phyloP scores from a whole-genome alignment of 2,329 filamentous ascomycete genomes.

The Diplocarpon rosae region DNA sequence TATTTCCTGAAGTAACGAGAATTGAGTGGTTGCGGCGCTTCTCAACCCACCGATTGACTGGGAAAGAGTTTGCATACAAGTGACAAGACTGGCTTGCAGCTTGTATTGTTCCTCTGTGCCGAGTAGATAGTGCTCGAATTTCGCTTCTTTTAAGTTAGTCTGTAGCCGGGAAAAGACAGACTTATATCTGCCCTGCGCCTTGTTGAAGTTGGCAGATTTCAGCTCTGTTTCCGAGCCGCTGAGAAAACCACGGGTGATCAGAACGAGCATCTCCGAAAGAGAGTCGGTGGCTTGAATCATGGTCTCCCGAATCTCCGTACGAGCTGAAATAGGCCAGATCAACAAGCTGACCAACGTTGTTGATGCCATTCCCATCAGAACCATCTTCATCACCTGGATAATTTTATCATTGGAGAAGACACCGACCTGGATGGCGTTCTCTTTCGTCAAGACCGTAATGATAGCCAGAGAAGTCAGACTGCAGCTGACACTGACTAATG shows the following conservation, averaged over 20 bases:
- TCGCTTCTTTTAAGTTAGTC: slow-evolving; percentile 72
- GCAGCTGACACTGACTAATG: slow-evolving; percentile 73
- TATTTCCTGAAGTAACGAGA: slow-evolving; percentile 65
- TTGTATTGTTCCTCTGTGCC: slow-evolving; percentile 71
- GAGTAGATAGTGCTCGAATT: slow-evolving; percentile 75
- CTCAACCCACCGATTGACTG: slow-evolving; percentile 85
- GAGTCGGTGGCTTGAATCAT: slow-evolving; percentile 64
- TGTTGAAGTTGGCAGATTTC: slow-evolving; percentile 51
- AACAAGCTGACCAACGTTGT: slow-evolving; percentile 66
- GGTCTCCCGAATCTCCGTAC: slow-evolving; percentile 59
- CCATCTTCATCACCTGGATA: slow-evolving; percentile 70
- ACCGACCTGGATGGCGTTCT: slow-evolving; percentile 74
- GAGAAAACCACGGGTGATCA: slow-evolving; percentile 74
- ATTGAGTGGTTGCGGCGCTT: slow-evolving; percentile 83
- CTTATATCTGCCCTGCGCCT: slow-evolving; percentile 52
- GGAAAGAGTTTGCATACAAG: slow-evolving; percentile 73
- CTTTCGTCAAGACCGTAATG: slow-evolving; percentile 81
- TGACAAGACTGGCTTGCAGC: slow-evolving; percentile 68
- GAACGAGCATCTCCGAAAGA: slow-evolving; percentile 68
- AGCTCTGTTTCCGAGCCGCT: slow-evolving; percentile 73
- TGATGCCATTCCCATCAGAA: slow-evolving; percentile 63
- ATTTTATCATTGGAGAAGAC: slow-evolving; percentile 76
- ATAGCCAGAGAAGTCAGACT: slow-evolving; percentile 81
- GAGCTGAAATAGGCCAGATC: slow-evolving; percentile 69
- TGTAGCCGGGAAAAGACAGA: slow-evolving; percentile 59